Base-by-base conservation (phyloP, 2,329 filamentous ascomycete species). In the Exophiala phaeomuriformis region DNA sequence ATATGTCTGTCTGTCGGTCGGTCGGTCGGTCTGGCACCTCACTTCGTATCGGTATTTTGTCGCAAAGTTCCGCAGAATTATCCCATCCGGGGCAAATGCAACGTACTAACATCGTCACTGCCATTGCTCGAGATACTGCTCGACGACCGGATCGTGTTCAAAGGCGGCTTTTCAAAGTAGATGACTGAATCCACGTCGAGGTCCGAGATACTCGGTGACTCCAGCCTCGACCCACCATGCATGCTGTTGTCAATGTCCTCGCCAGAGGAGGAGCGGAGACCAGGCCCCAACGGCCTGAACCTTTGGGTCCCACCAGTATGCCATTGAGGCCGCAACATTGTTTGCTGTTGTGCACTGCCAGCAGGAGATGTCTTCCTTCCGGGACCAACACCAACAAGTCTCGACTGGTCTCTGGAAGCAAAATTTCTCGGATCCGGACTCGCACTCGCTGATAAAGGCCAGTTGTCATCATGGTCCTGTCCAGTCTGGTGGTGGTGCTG, bases 1-100 rank as follows among this genome's bases (percentile, higher is more conserved):
- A 19, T 19, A 19, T 19, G 19, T n/a, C n/a, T n/a, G n/a, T n/a
- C n/a, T n/a, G n/a, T n/a, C n/a, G n/a, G n/a, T n/a, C n/a, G n/a
- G n/a, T 19, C 19, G 19, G 19, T 19, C 19, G 19, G 19, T 19
- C 19, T 19, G 19, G 19, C 19, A 19, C 19, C 19, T 19, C 41
- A 29, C 8, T 31, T 29, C 41, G 5, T 5, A 5, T 39, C 36
- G 9, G 5, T 12, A n/a, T 39, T 39, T 39, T 8, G 10, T n/a
- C 5, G 10, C 19, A 5, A 5, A 39, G 39, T 12, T 2, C 33
- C 37, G 30, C 33, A 31, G 5, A 39, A 9, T 33, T 42, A 43
- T 5, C 53, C 53, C 53, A 55, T 55, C 29, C 42, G 37, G 3
- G 53, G 53, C 10, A 55, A 36, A 29, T 55, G 43, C 6, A 55